These are phyloP conservation scores for Trichosporon asahii DNA, from an alignment of 1,284 basidiomycete species.

Conservation along the genomic window DNA sequence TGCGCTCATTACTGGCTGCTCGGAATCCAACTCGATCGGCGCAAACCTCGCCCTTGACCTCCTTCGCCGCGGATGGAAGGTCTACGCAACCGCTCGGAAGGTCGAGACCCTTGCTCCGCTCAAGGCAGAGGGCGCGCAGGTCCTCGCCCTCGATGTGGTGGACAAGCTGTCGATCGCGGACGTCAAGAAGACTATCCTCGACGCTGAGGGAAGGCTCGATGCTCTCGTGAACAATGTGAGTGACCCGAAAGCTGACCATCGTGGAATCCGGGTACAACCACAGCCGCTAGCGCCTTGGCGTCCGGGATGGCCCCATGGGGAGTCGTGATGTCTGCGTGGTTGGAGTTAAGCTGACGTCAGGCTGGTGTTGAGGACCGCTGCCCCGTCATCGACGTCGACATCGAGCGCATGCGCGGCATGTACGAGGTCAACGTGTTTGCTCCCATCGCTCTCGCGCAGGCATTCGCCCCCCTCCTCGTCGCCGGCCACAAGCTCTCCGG, in stretches of 20 bases:
- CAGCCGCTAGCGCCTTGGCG: not conserved
- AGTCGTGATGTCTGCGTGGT: no score
- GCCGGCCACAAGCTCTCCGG: not conserved
- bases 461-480: constrained; percentile 18
- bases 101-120: constrained; percentile 16
- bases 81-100: constrained; percentile 22
- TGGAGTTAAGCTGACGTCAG: not conserved
- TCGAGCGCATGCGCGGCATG: constrained; percentile 13
- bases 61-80: constrained; percentile 16
- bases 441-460: constrained; percentile 25
- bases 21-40: constrained; percentile 18
- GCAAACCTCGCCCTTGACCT: constrained; percentile 19
- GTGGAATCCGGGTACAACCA: not conserved
- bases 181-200: constrained; percentile 10
- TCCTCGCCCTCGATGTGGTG: constrained; percentile 22
- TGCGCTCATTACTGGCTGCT: constrained; percentile 26
- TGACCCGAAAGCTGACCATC: not conserved
- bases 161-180: constrained; percentile 11
- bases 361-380: not conserved
- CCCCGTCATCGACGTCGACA: constrained; percentile 16
- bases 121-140: constrained; percentile 7
- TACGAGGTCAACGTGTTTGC: constrained; percentile 31
- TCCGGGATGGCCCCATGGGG: no score
- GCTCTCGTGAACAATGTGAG: constrained; percentile 28
- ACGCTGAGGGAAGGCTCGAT: constrained; percentile 19